Conservation (phyloP, 2,329 filamentous ascomycete genomes). For the Colletotrichum australisinense region DNA sequence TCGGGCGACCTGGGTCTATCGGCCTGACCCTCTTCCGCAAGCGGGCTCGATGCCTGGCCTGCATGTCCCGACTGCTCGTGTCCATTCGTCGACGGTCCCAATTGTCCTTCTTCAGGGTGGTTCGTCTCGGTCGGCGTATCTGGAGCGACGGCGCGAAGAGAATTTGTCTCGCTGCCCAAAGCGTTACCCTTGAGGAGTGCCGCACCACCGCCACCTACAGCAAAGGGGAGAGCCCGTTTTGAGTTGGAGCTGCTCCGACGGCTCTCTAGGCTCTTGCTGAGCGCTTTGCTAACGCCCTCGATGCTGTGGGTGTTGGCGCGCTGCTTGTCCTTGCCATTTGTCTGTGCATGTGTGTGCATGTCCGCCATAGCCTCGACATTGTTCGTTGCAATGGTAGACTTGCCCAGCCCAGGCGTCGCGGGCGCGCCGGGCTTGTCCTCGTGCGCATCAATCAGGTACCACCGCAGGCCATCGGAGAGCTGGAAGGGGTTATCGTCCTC, state of each 20-base stretch:
- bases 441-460: constrained; percentile 93
- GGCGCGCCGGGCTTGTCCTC: constrained; percentile 95
- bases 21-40: constrained; percentile 19
- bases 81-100: constrained; percentile 16
- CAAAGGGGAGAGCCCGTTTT: constrained; percentile 76
- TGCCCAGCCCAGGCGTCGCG: constrained; percentile 90
- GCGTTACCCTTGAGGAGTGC: constrained; percentile 60
- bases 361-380: constrained; percentile 88
- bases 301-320: constrained; percentile 66
- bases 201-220: constrained; percentile 48
- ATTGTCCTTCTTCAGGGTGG: constrained; percentile 50
- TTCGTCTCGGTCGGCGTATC: constrained; percentile 53
- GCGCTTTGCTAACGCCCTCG: constrained; percentile 79
- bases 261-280: constrained; percentile 91
- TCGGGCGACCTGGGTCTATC: constrained; percentile 47
- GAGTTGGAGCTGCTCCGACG: constrained; percentile 89
- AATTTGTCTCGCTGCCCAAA: constrained; percentile 69
- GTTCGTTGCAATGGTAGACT: constrained; percentile 90
- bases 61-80: constrained; percentile 21
- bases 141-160: constrained; percentile 61
- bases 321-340: constrained; percentile 55
- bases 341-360: constrained; percentile 63
- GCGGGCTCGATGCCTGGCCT: constrained; percentile 13
- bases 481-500: constrained; percentile 98
- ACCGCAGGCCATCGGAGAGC: constrained; percentile 91